A percentile compares a stretch with the other conserved stretches of the same genome.
phyloP scores from a whole-genome alignment of 805 yeast genomes.

The Cyberlindnera xylosilytica region DNA sequence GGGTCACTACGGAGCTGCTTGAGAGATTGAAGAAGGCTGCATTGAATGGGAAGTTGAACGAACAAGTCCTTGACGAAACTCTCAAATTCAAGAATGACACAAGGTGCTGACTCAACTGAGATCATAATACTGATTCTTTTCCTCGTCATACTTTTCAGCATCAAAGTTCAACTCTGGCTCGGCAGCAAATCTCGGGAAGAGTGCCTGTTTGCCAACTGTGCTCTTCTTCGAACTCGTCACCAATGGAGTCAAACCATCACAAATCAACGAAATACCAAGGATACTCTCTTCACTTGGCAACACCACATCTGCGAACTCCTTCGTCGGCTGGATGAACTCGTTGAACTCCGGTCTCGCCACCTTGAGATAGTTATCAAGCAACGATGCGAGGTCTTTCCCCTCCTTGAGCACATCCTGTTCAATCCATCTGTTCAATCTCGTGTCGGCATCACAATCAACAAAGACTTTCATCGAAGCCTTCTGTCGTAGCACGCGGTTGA shows the following conservation, averaged over 20 bases:
- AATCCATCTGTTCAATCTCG: slow-evolving; percentile 78
- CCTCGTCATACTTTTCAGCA: slow-evolving; percentile 35
- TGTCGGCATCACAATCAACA: slow-evolving; percentile 82
- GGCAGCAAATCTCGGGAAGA: slow-evolving; percentile 17
- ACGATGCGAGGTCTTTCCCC: slow-evolving; percentile 24
- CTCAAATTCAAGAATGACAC: slow-evolving; percentile 29
- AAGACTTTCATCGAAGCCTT: slow-evolving; percentile 66
- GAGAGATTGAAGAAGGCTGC: slow-evolving; percentile 19
- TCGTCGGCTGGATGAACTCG: slow-evolving; percentile 64
- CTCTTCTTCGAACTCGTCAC: neutral
- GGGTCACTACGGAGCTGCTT: slow-evolving; percentile 18
- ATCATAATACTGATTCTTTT: slow-evolving; percentile 43
- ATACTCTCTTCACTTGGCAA: slow-evolving; percentile 67
- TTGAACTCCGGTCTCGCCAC: slow-evolving; percentile 64
- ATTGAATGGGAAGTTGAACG: slow-evolving; percentile 33
- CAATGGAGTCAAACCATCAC: slow-evolving; percentile 52
- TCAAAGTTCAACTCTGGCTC: slow-evolving; percentile 30
- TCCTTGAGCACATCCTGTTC: slow-evolving; percentile 28
- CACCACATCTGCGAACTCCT: slow-evolving; percentile 69
- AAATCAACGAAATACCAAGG: slow-evolving; percentile 54
- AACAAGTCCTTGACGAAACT: slow-evolving; percentile 33
- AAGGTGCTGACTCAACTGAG: slow-evolving; percentile 20
- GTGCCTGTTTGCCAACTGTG: neutral
- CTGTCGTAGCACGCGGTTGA: slow-evolving; percentile 51
- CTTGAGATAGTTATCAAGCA: slow-evolving; percentile 46